Conservation (phyloP, 73 alveolate species). For the Durusdinium trenchii region DNA sequence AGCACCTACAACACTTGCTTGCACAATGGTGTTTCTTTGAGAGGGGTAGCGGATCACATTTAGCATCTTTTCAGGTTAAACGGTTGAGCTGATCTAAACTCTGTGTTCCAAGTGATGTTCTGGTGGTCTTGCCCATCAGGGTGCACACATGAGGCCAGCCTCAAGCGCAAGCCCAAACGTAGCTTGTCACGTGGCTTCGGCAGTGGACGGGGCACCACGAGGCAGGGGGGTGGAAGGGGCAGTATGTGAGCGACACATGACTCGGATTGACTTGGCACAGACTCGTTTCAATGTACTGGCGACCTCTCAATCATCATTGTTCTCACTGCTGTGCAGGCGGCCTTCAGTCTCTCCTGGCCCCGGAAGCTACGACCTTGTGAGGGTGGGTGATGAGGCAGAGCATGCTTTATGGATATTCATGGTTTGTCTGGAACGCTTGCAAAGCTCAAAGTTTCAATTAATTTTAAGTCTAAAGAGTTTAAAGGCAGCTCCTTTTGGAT, state of each 20-base stretch:
- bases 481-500: no score
- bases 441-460: no score
- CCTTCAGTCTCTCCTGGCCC: constrained; percentile 35
- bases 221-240: neutral
- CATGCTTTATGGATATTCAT: no score
- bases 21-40: no score
- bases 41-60: no score
- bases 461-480: no score
- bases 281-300: no score
- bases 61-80: no score
- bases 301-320: neutral
- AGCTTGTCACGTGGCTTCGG: constrained; percentile 58
- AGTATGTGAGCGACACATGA: neutral
- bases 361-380: constrained; percentile 17
- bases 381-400: constrained; percentile 62
- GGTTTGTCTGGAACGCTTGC: no score
- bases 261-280: neutral
- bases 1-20: no score
- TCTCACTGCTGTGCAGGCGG: neutral
- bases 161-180: constrained; percentile 14
- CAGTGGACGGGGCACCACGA: neutral
- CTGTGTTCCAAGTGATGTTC: no score
- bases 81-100: no score
- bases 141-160: constrained; percentile 25
- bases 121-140: neutral